Evolutionary conservation across 768 basidiomycete species (phyloP).

Genomic region (Tricholoma flavovirens): DNA sequence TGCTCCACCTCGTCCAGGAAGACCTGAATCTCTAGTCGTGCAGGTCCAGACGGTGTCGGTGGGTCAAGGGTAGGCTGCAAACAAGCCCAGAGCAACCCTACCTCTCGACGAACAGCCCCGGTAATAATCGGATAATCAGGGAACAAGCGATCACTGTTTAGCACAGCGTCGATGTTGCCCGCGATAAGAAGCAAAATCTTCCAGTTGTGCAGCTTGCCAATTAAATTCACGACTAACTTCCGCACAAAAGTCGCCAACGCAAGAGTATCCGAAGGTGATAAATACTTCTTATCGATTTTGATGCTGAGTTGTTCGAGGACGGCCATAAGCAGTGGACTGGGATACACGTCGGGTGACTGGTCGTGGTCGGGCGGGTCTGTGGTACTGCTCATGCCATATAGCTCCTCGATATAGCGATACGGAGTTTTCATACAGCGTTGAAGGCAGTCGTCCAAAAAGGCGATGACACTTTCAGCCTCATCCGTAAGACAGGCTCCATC

Average conservation of each 20-base stretch:
- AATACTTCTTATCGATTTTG: conserved; percentile 50
- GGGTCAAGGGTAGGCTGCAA: conserved; percentile 20
- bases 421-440: conserved; percentile 79
- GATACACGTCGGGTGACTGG: conserved; percentile 29
- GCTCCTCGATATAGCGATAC: conserved; percentile 79
- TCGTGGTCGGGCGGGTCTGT: background rate
- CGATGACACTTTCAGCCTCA: conserved; percentile 51
- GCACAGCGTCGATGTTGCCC: conserved; percentile 30
- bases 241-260: conserved; percentile 60
- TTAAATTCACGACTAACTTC: conserved; percentile 53
- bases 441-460: conserved; percentile 83
- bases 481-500: conserved; percentile 49
- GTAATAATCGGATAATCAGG: conserved; percentile 28
- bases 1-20: conserved; percentile 42
- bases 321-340: conserved; percentile 77
- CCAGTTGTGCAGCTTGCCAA: conserved; percentile 46
- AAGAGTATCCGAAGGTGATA: conserved; percentile 56
- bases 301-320: conserved; percentile 73
- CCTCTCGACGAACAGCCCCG: conserved; percentile 40
- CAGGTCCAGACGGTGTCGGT: background rate
- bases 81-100: conserved; percentile 32
- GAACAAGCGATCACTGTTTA: conserved; percentile 26
- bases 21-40: conserved; percentile 25
- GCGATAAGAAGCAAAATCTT: conserved; percentile 30
- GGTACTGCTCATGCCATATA: conserved; percentile 30